phyloP scores from a whole-genome alignment of 2,329 filamentous ascomycete species.

The Trichoderma citrinoviride region DNA sequence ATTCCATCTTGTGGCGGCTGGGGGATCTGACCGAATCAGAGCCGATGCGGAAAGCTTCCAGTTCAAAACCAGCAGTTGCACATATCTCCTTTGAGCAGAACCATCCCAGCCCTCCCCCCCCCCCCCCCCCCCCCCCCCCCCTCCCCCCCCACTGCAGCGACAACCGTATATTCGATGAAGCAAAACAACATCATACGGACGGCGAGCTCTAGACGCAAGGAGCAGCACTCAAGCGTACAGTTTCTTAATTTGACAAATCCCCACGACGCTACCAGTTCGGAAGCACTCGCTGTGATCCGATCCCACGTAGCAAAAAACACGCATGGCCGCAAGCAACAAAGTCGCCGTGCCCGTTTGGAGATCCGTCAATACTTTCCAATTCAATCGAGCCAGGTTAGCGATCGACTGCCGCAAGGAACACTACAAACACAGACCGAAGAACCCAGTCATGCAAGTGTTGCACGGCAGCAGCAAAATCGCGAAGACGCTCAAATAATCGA shows the following conservation, averaged over 20 bases:
- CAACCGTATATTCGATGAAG: neutral
- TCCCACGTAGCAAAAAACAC: slow-evolving; percentile 16
- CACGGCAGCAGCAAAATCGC: neutral
- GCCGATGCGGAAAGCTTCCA: neutral
- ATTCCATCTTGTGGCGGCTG: neutral
- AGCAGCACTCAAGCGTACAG: neutral
- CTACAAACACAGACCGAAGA: neutral
- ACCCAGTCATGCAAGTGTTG: neutral
- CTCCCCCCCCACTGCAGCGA: neutral
- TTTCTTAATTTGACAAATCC: slow-evolving; percentile 17
- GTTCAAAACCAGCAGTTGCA: slow-evolving; percentile 1
- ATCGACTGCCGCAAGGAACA: neutral
- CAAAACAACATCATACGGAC: neutral
- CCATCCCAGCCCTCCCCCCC: neutral
- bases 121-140: too few relatives aligned
- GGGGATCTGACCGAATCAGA: neutral
- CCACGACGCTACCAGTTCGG: slow-evolving; percentile 9
- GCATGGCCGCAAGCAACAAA: slow-evolving; percentile 13
- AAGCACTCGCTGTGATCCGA: slow-evolving; percentile 10
- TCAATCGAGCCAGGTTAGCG: neutral
- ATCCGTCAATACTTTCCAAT: slow-evolving; percentile 8
- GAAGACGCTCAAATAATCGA: neutral
- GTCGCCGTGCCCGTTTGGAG: slow-evolving; percentile 4
- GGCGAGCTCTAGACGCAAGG: neutral
- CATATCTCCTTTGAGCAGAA: neutral